Conservation (phyloP, 768 basidiomycete species). For the Pleurotus tuber-regium region DNA sequence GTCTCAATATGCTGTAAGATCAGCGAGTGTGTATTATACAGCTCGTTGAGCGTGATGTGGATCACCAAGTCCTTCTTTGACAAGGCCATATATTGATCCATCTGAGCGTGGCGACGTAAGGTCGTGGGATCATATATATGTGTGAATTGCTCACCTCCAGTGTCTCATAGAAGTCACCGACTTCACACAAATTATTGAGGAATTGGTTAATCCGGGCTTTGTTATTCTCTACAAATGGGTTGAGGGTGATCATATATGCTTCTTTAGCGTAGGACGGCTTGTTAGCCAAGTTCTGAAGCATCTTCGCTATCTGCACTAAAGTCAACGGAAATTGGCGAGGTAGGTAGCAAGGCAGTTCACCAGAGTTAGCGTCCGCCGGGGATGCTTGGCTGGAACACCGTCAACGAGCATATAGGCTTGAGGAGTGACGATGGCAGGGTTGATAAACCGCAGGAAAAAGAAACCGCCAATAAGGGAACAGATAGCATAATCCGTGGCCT, state of each 20-base stretch:
- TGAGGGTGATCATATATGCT: slow-evolving; percentile 96
- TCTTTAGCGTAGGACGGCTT: slow-evolving; percentile 98
- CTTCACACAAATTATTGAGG: slow-evolving; percentile 95
- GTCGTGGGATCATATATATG: neutral
- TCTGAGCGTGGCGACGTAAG: slow-evolving; percentile 46
- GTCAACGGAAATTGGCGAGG: slow-evolving; percentile 1
- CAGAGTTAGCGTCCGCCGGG: slow-evolving; percentile 91
- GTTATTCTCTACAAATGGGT: slow-evolving; percentile 98
- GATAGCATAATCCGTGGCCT: slow-evolving; percentile 97
- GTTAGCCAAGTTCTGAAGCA: slow-evolving; percentile 99
- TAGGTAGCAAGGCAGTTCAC: slow-evolving; percentile 39
- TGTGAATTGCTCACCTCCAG: slow-evolving; percentile 69
- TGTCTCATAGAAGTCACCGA: slow-evolving; percentile 98
- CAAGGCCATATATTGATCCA: slow-evolving; percentile 99
- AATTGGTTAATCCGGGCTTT: slow-evolving; percentile 97
- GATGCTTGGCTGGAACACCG: slow-evolving; percentile 96
- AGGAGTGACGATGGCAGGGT: slow-evolving; percentile 97
- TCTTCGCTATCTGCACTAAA: slow-evolving; percentile 85
- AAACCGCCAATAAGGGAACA: slow-evolving; percentile 99
- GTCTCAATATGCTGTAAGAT: slow-evolving; percentile 94
- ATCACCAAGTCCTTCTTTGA: slow-evolving; percentile 99
- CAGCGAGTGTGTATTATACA: slow-evolving; percentile 98
- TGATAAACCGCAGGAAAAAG: slow-evolving; percentile 99
- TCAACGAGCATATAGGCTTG: slow-evolving; percentile 99
- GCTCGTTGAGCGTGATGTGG: slow-evolving; percentile 96